These are phyloP conservation scores for Exophiala mesophila DNA, from an alignment of 2,329 filamentous ascomycete species.

Conservation along the genomic window DNA sequence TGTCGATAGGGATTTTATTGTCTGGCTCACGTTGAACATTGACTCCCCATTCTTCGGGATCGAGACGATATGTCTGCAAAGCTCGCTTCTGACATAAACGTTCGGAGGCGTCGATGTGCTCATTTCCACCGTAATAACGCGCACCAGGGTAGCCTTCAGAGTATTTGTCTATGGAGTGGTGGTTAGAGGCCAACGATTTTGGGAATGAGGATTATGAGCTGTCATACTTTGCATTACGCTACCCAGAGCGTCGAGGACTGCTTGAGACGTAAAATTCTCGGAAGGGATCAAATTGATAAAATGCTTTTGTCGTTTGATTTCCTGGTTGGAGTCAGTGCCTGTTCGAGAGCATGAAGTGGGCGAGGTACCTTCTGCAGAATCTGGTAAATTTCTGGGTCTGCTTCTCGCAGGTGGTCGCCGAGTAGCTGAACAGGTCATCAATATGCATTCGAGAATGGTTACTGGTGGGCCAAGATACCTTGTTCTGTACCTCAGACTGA, in stretches of 20 bases:
- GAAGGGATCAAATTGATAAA: constrained; percentile 98
- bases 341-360: neutral
- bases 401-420: constrained; percentile 70
- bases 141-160: constrained; percentile 97
- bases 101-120: constrained; percentile 97
- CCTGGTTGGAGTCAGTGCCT: constrained; percentile 13
- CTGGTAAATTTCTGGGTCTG: constrained; percentile 79
- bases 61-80: constrained; percentile 82
- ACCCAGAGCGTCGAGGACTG: constrained; percentile 95
- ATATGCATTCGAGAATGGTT: no score
- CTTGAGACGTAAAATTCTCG: constrained; percentile 97
- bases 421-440: no score
- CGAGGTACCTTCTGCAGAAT: constrained; percentile 78
- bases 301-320: constrained; percentile 78
- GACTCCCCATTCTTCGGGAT: constrained; percentile 90
- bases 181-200: neutral
- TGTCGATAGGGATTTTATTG: neutral
- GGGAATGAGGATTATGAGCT: neutral
- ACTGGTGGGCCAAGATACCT: no score
- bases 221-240: constrained; percentile 77
- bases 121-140: constrained; percentile 98
- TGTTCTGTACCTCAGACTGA: constrained; percentile 15
- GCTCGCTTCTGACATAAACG: constrained; percentile 90
- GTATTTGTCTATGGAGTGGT: constrained; percentile 90
- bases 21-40: constrained; percentile 72